phyloP scores from a whole-genome alignment of 768 basidiomycete species.

The Pholiota conissans region DNA sequence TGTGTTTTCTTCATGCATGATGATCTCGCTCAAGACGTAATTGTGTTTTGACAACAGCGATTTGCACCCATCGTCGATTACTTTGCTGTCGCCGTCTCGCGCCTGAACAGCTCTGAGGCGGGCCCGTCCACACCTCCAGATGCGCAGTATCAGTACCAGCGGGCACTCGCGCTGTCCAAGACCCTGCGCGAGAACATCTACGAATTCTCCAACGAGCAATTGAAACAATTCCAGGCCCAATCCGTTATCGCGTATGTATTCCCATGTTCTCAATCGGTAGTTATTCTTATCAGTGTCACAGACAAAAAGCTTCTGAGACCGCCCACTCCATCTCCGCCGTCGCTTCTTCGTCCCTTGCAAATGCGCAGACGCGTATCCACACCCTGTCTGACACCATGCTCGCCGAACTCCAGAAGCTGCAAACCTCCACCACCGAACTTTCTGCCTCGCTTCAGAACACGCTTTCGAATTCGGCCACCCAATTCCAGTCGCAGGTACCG shows the following conservation, averaged over 20 bases:
- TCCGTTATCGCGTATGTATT: conserved; percentile 59
- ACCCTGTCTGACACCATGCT: conserved; percentile 67
- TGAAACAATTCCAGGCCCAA: conserved; percentile 69
- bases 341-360: conserved; percentile 54
- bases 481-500: conserved; percentile 47
- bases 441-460: conserved; percentile 41
- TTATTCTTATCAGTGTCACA: conserved; percentile 21
- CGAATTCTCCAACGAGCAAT: conserved; percentile 67
- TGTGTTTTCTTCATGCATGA: conserved; percentile 25
- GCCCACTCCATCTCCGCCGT: conserved; percentile 62
- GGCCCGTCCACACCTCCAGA: conserved; percentile 48
- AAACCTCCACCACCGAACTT: conserved; percentile 54
- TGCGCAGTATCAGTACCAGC: conserved; percentile 76
- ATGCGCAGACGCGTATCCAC: conserved; percentile 58
- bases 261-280: conserved; percentile 5
- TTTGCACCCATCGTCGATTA: conserved; percentile 78
- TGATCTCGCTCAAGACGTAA: no score
- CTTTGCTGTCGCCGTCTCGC: conserved; percentile 56
- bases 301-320: conserved; percentile 69
- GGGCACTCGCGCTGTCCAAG: conserved; percentile 64
- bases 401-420: conserved; percentile 63
- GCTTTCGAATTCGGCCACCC: conserved; percentile 34
- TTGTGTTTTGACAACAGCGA: conserved; percentile 36
- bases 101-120: conserved; percentile 48
- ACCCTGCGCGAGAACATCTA: conserved; percentile 63